A percentile compares a stretch with the other conserved stretches of the same genome.
Conservation (phyloP, 495 filamentous ascomycete genomes). For the Cetradonia linearis region DNA sequence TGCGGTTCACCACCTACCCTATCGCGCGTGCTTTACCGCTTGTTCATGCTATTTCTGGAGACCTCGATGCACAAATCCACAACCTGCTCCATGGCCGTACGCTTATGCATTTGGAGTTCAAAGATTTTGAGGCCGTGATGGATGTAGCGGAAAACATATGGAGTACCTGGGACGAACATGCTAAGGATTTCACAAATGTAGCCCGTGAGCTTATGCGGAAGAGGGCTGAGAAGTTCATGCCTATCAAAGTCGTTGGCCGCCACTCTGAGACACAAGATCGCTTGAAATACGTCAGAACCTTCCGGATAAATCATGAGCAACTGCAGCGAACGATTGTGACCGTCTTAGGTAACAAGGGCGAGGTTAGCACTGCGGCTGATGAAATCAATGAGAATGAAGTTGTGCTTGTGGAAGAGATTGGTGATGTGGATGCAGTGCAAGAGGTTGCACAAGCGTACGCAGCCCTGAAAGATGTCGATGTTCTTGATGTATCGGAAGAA, state of each 20-base stretch:
- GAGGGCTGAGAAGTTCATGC: slow-evolving; percentile 92
- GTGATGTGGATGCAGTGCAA: slow-evolving; percentile 95
- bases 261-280: slow-evolving; percentile 81
- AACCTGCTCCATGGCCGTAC: slow-evolving; percentile 72
- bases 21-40: slow-evolving; percentile 82
- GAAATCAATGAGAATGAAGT: slow-evolving; percentile 43
- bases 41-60: slow-evolving; percentile 95
- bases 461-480: slow-evolving; percentile 84
- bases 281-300: slow-evolving; percentile 83
- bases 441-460: slow-evolving; percentile 92
- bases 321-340: slow-evolving; percentile 91
- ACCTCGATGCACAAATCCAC: slow-evolving; percentile 79
- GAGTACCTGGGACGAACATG: slow-evolving; percentile 83
- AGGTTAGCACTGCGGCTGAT: slow-evolving; percentile 38
- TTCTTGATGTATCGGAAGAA: slow-evolving; percentile 80
- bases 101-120: slow-evolving; percentile 83
- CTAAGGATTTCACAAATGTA: slow-evolving; percentile 96
- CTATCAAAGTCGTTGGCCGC: slow-evolving; percentile 81
- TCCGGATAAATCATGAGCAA: slow-evolving; percentile 93
- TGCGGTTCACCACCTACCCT: slow-evolving; percentile 89
- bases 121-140: slow-evolving; percentile 80
- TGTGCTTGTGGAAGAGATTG: slow-evolving; percentile 80
- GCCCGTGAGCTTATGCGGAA: slow-evolving; percentile 86
- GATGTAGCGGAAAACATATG: slow-evolving; percentile 75
- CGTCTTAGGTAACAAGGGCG: slow-evolving; percentile 68